Evolutionary conservation across 2,329 filamentous ascomycete genomes (phyloP).

Genomic region (Pezicula neosporulosa): DNA sequence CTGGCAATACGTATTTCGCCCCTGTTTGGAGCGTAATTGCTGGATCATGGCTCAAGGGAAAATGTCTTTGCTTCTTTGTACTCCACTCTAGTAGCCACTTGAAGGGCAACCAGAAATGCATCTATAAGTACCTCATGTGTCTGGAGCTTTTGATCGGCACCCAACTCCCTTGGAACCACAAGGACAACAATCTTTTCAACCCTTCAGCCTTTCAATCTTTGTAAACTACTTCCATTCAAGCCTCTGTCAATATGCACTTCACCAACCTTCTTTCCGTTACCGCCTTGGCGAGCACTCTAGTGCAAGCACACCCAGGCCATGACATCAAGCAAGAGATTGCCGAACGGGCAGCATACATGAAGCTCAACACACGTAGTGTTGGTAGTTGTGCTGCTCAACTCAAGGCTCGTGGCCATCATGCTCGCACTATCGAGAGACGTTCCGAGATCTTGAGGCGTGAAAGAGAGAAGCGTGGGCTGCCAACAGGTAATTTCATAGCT

Average conservation of each 20-base stretch:
- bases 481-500: not conserved
- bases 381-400: conserved; percentile 1
- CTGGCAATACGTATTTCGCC: too few relatives aligned
- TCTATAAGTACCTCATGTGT: too few relatives aligned
- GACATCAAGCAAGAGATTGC: not conserved
- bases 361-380: not conserved
- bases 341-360: not conserved
- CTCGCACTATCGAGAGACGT: conserved; percentile 3
- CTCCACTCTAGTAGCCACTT: too few relatives aligned
- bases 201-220: not conserved
- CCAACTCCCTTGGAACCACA: not conserved
- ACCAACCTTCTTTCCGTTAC: not conserved
- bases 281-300: not conserved
- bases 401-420: not conserved
- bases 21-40: too few relatives aligned
- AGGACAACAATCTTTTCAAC: not conserved
- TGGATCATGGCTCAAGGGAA: too few relatives aligned
- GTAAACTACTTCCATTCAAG: not conserved
- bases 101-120: too few relatives aligned
- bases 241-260: not conserved
- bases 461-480: conserved; percentile 4
- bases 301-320: not conserved
- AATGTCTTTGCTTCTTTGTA: too few relatives aligned
- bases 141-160: not conserved
- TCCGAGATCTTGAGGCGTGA: conserved; percentile 2